Evolutionary conservation across 139 green algal genomes (phyloP).

Genomic region (Chlamydomonas sp.): DNA sequence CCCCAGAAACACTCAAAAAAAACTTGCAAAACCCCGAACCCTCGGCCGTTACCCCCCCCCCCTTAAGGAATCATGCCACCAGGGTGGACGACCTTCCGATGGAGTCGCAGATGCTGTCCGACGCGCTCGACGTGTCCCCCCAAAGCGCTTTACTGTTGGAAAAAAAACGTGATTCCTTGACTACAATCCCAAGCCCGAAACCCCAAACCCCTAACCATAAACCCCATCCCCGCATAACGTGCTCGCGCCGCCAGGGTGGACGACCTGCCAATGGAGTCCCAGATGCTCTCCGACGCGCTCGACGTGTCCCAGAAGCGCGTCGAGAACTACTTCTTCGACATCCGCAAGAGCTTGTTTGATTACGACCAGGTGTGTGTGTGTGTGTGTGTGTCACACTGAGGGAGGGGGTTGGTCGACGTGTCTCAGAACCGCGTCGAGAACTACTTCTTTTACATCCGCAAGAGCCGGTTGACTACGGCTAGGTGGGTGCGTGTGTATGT

Average conservation of each 20-base stretch:
- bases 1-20: conserved; percentile 93
- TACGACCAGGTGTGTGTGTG: conserved; percentile 17
- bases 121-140: not conserved
- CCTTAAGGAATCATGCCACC: no score
- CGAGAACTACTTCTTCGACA: conserved; percentile 98
- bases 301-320: conserved; percentile 94
- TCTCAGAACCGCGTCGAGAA: conserved; percentile 94
- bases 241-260: no score
- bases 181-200: not conserved
- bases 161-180: not conserved
- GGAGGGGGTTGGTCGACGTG: no score
- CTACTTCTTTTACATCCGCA: conserved; percentile 98
- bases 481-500: no score
- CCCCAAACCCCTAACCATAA: no score
- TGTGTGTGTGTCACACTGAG: no score
- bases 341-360: conserved; percentile 60
- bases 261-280: conserved; percentile 85
- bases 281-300: conserved; percentile 90
- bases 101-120: conserved; percentile 85
- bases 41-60: no score
- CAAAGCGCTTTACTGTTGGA: not conserved
- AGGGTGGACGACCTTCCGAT: conserved; percentile 82
- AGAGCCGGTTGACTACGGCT: conserved; percentile 31
- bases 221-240: no score
- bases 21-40: no score